phyloP scores from a whole-genome alignment of 2,329 filamentous ascomycete species.

The Monilinia vaccinii-corymbosi region DNA sequence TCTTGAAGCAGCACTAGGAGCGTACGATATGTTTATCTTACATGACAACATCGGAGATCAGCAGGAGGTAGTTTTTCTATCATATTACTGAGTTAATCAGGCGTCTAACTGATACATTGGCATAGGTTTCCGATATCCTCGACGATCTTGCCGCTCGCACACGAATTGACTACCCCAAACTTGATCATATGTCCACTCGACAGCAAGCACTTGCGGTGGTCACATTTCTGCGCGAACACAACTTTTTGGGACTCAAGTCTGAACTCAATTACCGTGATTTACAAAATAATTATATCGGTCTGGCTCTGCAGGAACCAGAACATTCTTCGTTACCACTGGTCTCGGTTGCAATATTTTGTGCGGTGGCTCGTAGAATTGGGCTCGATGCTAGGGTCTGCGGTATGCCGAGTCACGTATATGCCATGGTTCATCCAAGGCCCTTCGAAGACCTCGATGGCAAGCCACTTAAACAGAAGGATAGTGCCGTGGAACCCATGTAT shows the following conservation, averaged over 20 bases:
- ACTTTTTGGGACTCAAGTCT: conserved; percentile 61
- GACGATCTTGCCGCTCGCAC: conserved; percentile 55
- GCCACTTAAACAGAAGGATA: conserved; percentile 31
- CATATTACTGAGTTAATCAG: background rate
- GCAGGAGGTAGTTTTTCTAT: conserved; percentile 43
- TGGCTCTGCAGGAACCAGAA: conserved; percentile 61
- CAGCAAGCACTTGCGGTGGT: conserved; percentile 60
- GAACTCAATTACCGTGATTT: conserved; percentile 65
- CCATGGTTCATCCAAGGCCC: conserved; percentile 56
- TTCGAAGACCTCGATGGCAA: conserved; percentile 52
- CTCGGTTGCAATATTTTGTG: conserved; percentile 79
- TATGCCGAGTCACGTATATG: conserved; percentile 79
- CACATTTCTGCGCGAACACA: conserved; percentile 56
- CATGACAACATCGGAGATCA: conserved; percentile 65
- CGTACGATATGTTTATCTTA: conserved; percentile 84
- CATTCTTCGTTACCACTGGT: conserved; percentile 82
- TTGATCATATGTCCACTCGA: conserved; percentile 51
- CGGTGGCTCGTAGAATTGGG: conserved; percentile 63
- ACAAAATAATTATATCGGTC: conserved; percentile 79
- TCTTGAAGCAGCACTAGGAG: conserved; percentile 67
- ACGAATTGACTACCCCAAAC: conserved; percentile 39
- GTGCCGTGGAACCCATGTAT: conserved; percentile 54
- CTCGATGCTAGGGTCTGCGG: conserved; percentile 71
- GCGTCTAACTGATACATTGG: conserved; percentile 2
- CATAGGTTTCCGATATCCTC: conserved; percentile 53